A percentile compares a stretch with the other conserved stretches of the same genome.
Evolutionary conservation across 176 grass and related monocot genomes (phyloP).

Genomic region (Aegilops longissima): DNA sequence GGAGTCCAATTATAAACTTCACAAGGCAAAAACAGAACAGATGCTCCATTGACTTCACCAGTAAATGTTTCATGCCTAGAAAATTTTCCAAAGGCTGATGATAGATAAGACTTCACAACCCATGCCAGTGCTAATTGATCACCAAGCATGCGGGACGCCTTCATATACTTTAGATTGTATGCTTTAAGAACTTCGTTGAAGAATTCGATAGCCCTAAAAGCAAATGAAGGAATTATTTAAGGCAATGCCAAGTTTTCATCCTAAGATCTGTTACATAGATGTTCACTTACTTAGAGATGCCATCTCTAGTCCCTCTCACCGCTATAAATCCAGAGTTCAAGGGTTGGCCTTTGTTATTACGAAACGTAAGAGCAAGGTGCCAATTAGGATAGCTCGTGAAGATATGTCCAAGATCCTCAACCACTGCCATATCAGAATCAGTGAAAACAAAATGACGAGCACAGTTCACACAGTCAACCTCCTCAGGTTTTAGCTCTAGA

Average conservation of each 20-base stretch:
- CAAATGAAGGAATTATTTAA: constrained; percentile 6
- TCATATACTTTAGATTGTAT: constrained; percentile 67
- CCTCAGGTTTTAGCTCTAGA: constrained; percentile 62
- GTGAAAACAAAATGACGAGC: constrained; percentile 68
- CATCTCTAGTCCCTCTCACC: constrained; percentile 68
- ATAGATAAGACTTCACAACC: constrained; percentile 81
- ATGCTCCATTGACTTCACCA: constrained; percentile 66
- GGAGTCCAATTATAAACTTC: constrained; percentile 91
- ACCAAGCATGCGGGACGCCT: constrained; percentile 76
- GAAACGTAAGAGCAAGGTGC: constrained; percentile 89
- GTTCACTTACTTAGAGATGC: constrained; percentile 57
- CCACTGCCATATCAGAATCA: constrained; percentile 79
- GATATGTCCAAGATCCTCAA: constrained; percentile 80
- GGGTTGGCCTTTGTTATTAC: constrained; percentile 89
- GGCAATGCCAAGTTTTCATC: neutral
- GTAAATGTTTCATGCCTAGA: constrained; percentile 67
- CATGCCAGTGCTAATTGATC: constrained; percentile 84
- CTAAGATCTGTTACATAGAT: neutral
- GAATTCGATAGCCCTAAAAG: constrained; percentile 62
- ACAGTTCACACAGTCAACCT: constrained; percentile 36
- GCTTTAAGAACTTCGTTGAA: constrained; percentile 72
- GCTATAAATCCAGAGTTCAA: constrained; percentile 96
- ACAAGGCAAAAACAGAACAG: constrained; percentile 89
- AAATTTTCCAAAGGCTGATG: constrained; percentile 60
- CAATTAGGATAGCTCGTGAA: constrained; percentile 68